Percentiles rank a stretch among this genome's conserved stretches.
These are phyloP conservation scores for Dothideomycetidae sp. DNA, from an alignment of 2,329 filamentous ascomycete species.

Conservation along the genomic window DNA sequence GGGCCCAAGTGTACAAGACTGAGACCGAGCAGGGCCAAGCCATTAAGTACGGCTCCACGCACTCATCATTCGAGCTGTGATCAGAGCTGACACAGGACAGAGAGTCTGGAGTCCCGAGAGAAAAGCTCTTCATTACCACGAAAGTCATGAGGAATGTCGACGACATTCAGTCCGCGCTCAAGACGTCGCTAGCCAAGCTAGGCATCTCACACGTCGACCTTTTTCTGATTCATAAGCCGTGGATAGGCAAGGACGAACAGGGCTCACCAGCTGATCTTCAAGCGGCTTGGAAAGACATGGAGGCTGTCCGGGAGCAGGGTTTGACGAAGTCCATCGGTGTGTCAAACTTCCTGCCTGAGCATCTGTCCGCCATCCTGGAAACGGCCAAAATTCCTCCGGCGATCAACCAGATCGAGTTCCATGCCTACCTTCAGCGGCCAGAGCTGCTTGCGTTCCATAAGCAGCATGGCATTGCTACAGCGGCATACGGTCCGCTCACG, in stretches of 20 bases:
- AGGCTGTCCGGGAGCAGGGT: conserved; percentile 41
- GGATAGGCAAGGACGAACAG: conserved; percentile 39
- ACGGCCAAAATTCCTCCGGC: conserved; percentile 43
- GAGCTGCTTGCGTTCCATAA: conserved; percentile 42
- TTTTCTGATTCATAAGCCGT: conserved; percentile 48
- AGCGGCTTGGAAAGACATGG: conserved; percentile 45
- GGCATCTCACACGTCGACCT: conserved; percentile 48
- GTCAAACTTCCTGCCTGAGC: conserved; percentile 43
- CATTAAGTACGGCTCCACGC: too few species aligned
- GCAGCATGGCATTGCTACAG: conserved; percentile 32
- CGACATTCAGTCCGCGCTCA: conserved; percentile 42
- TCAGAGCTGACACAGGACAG: background rate
- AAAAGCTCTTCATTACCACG: conserved; percentile 39
- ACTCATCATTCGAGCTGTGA: background rate
- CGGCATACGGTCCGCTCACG: conserved; percentile 33
- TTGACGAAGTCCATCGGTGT: conserved; percentile 48
- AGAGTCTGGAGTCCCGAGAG: conserved; percentile 27
- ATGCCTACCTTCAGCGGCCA: conserved; percentile 51
- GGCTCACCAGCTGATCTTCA: conserved; percentile 32
- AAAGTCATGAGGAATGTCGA: conserved; percentile 41
- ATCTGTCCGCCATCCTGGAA: conserved; percentile 41
- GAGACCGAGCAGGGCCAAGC: conserved; percentile 35
- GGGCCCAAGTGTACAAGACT: conserved; percentile 32
- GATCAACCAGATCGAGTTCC: conserved; percentile 55
- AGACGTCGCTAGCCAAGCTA: conserved; percentile 44